Percentiles rank a stretch among this genome's conserved stretches.
phyloP scores from a whole-genome alignment of 78 protist species.

The Dictyostelium purpureum region DNA sequence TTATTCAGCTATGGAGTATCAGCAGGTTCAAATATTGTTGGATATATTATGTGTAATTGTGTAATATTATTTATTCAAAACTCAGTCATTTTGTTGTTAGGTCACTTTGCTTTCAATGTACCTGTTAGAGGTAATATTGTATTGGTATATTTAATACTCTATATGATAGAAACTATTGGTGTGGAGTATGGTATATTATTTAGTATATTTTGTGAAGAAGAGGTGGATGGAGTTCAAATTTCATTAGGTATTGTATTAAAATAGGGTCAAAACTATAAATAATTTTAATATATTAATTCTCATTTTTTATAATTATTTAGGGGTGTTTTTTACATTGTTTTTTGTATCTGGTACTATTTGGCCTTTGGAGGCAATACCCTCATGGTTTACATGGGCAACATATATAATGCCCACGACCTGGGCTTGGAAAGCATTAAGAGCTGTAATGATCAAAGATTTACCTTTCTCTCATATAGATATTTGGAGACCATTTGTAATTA shows the following conservation, averaged over 20 bases:
- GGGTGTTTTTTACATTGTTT: neutral
- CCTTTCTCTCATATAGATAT: neutral
- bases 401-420: neutral
- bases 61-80: slow-evolving; percentile 28
- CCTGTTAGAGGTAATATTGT: slow-evolving; percentile 18
- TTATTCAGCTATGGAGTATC: slow-evolving; percentile 31
- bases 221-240: slow-evolving; percentile 30
- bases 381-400: neutral
- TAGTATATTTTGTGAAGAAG: neutral
- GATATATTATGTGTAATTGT: neutral
- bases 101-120: neutral
- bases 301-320: no score
- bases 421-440: neutral
- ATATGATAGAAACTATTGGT: slow-evolving; percentile 1
- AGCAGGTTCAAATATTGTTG: neutral
- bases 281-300: no score
- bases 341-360: neutral
- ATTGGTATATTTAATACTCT: neutral
- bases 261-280: no score
- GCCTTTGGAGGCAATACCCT: neutral
- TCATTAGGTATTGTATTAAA: no score
- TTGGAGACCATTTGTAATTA: neutral
- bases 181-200: slow-evolving; percentile 15
- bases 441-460: neutral
- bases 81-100: neutral